Base-by-base conservation (phyloP, 73 alveolate genomes). In the Paramecium sonneborni region DNA sequence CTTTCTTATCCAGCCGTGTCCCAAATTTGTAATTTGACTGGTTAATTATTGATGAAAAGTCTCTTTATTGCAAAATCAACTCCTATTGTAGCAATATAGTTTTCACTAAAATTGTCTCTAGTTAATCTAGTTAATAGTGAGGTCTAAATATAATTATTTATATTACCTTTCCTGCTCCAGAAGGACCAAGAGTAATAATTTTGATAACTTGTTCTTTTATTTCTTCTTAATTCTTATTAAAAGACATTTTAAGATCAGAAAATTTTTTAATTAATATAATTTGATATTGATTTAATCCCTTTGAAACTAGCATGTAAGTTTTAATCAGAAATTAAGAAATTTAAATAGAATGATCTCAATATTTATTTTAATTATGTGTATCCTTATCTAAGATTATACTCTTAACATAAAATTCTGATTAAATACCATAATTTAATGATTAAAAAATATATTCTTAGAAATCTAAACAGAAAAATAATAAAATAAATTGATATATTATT, bases 1-100 rank as follows among this genome's bases (percentile, higher is more conserved):
- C 98, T 91, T 89, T 96, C 99, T 93, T 96, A 94, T 4, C 99
- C 99, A 1, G 99, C 99, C n/a, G 99, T 96, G 92, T 96, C 99
- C 99, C 99, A 96, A 30, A 96, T 85, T 52, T 94, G 55, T 55
- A 95, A 86, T 84, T 95, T 95, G 20, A 93, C 90, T 7, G 68
- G 37, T 5, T 76, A 48, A 86, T 93, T 88, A 21, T 93, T 95
- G 39, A 97, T 92, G 69, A 85, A 92, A 15, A 96, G 56, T 23
- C 93, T 69, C 92, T 93, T 96, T 10, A 76, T 85, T 85, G 93
- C 95, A 85, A 95, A 94, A 92, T 97, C 98, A 23, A 92, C 95
- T 3, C 99, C 99, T 38, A 96, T 92, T 0, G 99, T 97, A 15
- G 97, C 92, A 41, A 95, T 41, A 46, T 93, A 94, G 4, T 92